These are phyloP conservation scores for Pseudogymnoascus sp. DNA, from an alignment of 2,329 filamentous ascomycete genomes.

Conservation along the genomic window DNA sequence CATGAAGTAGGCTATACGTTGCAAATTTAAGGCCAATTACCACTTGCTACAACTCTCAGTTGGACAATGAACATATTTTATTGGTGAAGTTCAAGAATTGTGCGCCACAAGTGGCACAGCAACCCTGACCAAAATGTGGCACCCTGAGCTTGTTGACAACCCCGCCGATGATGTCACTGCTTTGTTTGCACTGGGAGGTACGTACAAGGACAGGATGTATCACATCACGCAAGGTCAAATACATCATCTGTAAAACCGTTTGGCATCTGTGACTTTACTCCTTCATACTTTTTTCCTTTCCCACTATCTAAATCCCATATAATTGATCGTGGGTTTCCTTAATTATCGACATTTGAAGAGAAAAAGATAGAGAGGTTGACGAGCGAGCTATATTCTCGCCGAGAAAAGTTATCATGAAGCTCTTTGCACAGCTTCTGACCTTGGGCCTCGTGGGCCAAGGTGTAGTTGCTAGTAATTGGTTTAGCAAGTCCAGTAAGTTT, in stretches of 20 bases:
- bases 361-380: neutral
- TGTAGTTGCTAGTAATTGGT: slow-evolving; percentile 72
- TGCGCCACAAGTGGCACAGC: slow-evolving; percentile 5
- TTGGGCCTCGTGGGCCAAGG: slow-evolving; percentile 65
- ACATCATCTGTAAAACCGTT: slow-evolving; percentile 1
- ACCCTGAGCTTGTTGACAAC: slow-evolving; percentile 2
- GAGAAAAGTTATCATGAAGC: slow-evolving; percentile 57
- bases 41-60: neutral
- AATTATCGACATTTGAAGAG: neutral
- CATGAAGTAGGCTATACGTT: neutral
- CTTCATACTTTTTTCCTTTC: neutral
- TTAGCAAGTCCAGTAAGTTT: slow-evolving; percentile 71
- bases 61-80: neutral
- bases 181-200: neutral
- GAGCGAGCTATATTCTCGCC: neutral
- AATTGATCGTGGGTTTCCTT: neutral
- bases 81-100: neutral
- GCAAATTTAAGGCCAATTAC: neutral
- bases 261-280: neutral
- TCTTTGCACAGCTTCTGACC: slow-evolving; percentile 62
- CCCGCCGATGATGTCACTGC: neutral
- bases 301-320: neutral
- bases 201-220: neutral
- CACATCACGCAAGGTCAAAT: slow-evolving; percentile 6
- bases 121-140: neutral